A percentile compares a stretch with the other conserved stretches of the same genome.
Evolutionary conservation across 1,139 yeast genomes (phyloP).

Genomic region (Yamadazyma dendronema): DNA sequence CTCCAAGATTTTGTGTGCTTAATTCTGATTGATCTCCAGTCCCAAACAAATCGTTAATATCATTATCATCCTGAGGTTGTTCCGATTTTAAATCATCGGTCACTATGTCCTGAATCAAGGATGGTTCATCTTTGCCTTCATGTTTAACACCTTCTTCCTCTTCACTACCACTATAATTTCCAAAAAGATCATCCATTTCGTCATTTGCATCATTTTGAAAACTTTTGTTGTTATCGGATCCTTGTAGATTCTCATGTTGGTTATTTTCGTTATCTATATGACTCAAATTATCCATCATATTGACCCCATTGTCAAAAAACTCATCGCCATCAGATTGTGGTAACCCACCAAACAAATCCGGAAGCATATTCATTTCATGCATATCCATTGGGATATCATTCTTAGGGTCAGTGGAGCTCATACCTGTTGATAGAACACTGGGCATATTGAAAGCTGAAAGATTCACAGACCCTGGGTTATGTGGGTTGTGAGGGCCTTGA

Average conservation of each 20-base stretch:
- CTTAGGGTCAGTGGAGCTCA: conserved; percentile 23
- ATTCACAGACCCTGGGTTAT: conserved; percentile 8
- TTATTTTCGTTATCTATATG: conserved; percentile 23
- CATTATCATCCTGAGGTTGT: background rate
- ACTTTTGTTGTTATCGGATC: background rate
- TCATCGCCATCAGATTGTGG: conserved; percentile 21
- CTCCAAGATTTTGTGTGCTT: background rate
- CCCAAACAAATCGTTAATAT: conserved; percentile 1
- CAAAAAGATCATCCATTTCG: conserved; percentile 42
- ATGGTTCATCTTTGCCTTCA: conserved; percentile 5
- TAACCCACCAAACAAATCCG: conserved; percentile 23
- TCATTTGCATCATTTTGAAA: conserved; percentile 10
- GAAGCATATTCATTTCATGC: conserved; percentile 18
- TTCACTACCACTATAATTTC: conserved; percentile 31
- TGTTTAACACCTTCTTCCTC: conserved; percentile 2
- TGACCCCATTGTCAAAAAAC: conserved; percentile 13
- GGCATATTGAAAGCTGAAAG: conserved; percentile 24
- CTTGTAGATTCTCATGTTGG: background rate
- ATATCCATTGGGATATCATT: conserved; percentile 19
- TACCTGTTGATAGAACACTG: conserved; percentile 27
- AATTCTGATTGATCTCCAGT: background rate
- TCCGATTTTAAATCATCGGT: conserved; percentile 2
- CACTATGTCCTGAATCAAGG: conserved; percentile 2
- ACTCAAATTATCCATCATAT: conserved; percentile 11
- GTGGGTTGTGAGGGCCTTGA: conserved; percentile 4